Evolutionary conservation across 2,329 filamentous ascomycete species (phyloP).

Genomic region (Aspergillus alliaceus): DNA sequence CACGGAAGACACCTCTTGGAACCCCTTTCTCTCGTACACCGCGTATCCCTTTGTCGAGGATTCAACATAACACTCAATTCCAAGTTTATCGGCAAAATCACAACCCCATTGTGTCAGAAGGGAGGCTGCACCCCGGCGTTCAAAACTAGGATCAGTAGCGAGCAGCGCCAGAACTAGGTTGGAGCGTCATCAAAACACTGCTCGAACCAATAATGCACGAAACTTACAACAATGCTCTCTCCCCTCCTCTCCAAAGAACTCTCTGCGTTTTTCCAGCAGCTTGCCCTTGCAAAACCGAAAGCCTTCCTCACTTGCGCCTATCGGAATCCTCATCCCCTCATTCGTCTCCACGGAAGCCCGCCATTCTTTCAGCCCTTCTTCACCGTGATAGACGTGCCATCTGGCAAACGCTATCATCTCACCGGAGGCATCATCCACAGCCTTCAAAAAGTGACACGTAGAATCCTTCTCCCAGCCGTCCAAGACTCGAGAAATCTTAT

Average conservation of each 20-base stretch:
- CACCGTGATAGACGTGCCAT: conserved; percentile 1
- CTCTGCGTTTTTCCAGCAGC: neutral
- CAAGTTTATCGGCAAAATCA: neutral
- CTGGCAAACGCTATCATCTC: neutral
- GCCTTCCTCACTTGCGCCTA: neutral
- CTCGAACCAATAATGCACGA: neutral
- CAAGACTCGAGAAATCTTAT: neutral
- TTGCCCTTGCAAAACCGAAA: neutral
- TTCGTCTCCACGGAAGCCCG: neutral
- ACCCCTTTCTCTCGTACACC: conserved; percentile 1
- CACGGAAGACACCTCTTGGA: neutral
- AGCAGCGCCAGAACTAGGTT: neutral
- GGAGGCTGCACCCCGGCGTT: neutral
- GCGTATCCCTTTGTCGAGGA: neutral
- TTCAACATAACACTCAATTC: neutral
- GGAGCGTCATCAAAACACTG: neutral
- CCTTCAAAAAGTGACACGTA: neutral
- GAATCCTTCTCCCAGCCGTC: neutral
- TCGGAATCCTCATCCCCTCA: neutral
- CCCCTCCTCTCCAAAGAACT: neutral
- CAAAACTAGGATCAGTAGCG: neutral
- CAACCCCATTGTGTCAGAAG: conserved; percentile 1
- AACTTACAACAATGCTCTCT: conserved; percentile 5
- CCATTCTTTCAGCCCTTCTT: neutral
- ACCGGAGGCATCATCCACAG: neutral